Percentiles rank a stretch among this genome's conserved stretches.
Conservation (phyloP, 2,329 filamentous ascomycete species). For the Stachybotrys echinatus region DNA sequence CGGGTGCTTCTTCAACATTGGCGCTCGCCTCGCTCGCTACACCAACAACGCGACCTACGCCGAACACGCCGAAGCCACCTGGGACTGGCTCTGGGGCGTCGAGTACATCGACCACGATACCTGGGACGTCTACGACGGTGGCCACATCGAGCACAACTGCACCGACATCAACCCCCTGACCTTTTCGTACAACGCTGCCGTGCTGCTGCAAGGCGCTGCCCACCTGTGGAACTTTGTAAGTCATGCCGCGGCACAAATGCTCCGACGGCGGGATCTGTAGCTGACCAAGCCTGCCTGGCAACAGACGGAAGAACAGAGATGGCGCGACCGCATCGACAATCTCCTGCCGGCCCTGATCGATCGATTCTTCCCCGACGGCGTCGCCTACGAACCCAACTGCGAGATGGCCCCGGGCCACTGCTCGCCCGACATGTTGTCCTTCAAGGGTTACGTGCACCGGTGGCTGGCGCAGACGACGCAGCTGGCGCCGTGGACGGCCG, state of each 20-base stretch:
- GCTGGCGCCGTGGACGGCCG: slow-evolving; percentile 54
- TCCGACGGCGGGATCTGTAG: too few relatives aligned
- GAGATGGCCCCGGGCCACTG: slow-evolving; percentile 52
- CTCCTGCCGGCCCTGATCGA: slow-evolving; percentile 45
- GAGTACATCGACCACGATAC: slow-evolving; percentile 53
- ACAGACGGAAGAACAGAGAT: slow-evolving; percentile 20
- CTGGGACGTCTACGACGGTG: slow-evolving; percentile 62
- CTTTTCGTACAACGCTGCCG: slow-evolving; percentile 63
- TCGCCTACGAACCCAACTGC: slow-evolving; percentile 64
- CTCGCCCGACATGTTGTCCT: slow-evolving; percentile 66
- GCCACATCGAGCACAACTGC: slow-evolving; percentile 53
- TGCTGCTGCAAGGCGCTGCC: slow-evolving; percentile 57
- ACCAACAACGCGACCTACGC: slow-evolving; percentile 62
- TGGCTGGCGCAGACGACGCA: slow-evolving; percentile 59
- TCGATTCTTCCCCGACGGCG: slow-evolving; percentile 50
- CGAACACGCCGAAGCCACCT: slow-evolving; percentile 55
- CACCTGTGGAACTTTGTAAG: slow-evolving; percentile 63
- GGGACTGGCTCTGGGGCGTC: slow-evolving; percentile 53
- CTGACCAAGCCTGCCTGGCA: neutral
- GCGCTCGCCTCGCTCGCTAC: slow-evolving; percentile 66
- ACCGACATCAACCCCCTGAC: slow-evolving; percentile 53
- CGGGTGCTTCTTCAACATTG: slow-evolving; percentile 59
- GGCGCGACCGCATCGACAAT: slow-evolving; percentile 50
- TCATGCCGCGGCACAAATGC: slow-evolving; percentile 6
- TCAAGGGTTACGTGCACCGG: slow-evolving; percentile 65